phyloP scores from a whole-genome alignment of 2,329 filamentous ascomycete species.

The Aspergillus jensenii region DNA sequence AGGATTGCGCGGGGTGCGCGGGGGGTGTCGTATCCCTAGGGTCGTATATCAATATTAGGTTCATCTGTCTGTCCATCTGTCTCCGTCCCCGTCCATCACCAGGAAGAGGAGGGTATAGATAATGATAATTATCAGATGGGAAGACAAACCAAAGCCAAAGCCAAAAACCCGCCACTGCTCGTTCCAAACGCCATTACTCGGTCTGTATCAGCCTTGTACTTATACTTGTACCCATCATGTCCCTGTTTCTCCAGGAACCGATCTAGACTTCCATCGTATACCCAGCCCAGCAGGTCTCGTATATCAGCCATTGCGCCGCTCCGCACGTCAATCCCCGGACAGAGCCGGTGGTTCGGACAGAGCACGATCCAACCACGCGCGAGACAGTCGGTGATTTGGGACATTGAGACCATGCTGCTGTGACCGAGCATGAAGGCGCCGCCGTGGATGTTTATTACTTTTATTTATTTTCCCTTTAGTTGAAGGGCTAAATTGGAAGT shows the following conservation, averaged over 20 bases:
- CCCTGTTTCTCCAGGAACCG: conserved; percentile 21
- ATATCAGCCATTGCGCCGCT: conserved; percentile 51
- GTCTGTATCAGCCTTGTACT: conserved; percentile 25
- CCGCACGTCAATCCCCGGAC: conserved; percentile 48
- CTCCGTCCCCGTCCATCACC: no score
- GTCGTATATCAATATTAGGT: background rate
- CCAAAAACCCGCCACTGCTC: conserved; percentile 45
- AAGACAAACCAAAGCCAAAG: conserved; percentile 41
- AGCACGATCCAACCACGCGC: conserved; percentile 41
- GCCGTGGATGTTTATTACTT: conserved; percentile 45
- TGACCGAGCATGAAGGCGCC: conserved; percentile 47
- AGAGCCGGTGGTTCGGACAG: conserved; percentile 37
- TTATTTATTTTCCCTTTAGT: background rate
- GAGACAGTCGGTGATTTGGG: conserved; percentile 41
- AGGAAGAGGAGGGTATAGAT: background rate
- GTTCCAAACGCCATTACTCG: conserved; percentile 49
- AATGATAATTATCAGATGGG: background rate
- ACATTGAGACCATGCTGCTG: conserved; percentile 39
- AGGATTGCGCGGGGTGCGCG: conserved; percentile 40
- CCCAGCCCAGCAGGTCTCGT: conserved; percentile 46
- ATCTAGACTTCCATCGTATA: conserved; percentile 34
- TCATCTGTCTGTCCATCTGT: no score
- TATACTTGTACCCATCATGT: background rate
- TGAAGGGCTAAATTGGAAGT: background rate
- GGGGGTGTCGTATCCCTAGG: conserved; percentile 39